Evolutionary conservation across 495 filamentous ascomycete genomes (phyloP).

Genomic region (Aspergillus cristatus): DNA sequence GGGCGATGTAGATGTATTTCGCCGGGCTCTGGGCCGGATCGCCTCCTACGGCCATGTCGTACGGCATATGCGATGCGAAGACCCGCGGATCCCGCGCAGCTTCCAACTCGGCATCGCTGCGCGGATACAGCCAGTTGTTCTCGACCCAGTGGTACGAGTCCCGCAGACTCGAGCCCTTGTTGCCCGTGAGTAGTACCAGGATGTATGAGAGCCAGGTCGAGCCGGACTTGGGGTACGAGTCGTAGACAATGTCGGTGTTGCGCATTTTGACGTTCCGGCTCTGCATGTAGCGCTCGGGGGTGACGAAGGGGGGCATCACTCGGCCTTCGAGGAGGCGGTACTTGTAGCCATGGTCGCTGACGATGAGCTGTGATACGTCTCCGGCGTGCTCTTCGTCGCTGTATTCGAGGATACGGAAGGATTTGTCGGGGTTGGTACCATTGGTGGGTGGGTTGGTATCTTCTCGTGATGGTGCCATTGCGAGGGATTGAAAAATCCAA

Average conservation of each 20-base stretch:
- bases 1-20: constrained; percentile 2
- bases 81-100: neutral
- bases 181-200: neutral
- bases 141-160: constrained; percentile 1
- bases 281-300: neutral
- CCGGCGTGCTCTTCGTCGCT: too few species aligned
- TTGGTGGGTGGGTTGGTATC: too few species aligned
- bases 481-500: too few species aligned
- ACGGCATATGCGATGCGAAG: constrained; percentile 1
- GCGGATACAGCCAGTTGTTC: constrained; percentile 1
- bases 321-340: too few species aligned
- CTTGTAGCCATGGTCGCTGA: too few species aligned
- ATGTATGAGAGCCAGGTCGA: constrained; percentile 1
- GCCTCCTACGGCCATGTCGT: neutral
- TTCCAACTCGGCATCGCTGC: neutral
- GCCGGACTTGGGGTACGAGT: constrained; percentile 1
- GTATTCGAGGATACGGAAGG: too few species aligned
- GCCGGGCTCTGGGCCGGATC: neutral
- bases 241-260: neutral
- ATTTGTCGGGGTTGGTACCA: too few species aligned
- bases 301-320: neutral
- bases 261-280: neutral
- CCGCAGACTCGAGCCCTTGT: neutral
- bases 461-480: too few species aligned
- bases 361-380: too few species aligned